phyloP scores from a whole-genome alignment of 1,284 basidiomycete species.

The Ustilago shanxiensis region DNA sequence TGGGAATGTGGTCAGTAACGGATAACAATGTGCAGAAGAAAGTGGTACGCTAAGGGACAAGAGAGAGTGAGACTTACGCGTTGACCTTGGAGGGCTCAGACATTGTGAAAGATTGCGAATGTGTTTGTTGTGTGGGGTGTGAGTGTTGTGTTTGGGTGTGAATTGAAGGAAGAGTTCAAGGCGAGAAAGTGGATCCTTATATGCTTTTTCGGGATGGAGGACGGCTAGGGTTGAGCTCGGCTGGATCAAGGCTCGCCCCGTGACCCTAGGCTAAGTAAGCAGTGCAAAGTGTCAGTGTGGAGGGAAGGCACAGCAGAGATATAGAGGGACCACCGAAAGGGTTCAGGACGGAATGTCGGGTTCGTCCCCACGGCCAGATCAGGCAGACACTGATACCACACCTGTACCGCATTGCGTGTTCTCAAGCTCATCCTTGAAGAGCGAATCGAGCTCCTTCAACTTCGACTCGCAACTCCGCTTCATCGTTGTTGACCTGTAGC shows the following conservation, averaged over 20 bases:
- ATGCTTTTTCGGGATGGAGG: conserved; percentile 23
- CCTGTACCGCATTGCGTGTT: not conserved
- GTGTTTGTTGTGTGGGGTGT: conserved; percentile 15
- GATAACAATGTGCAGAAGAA: too few relatives aligned
- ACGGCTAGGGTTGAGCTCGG: conserved; percentile 1
- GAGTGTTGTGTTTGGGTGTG: conserved; percentile 24
- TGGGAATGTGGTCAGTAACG: too few relatives aligned
- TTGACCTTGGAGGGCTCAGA: conserved; percentile 57
- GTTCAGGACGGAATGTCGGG: conserved; percentile 3
- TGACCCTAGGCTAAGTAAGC: conserved; percentile 11
- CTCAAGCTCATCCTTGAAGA: not conserved
- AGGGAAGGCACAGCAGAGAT: not conserved
- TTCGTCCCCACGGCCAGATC: not conserved
- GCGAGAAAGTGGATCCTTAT: conserved; percentile 15
- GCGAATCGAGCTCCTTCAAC: not conserved
- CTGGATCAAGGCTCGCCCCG: not conserved
- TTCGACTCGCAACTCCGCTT: not conserved
- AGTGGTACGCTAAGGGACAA: too few relatives aligned
- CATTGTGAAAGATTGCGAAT: conserved; percentile 45
- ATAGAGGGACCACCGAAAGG: not conserved
- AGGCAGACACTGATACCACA: not conserved
- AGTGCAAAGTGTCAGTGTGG: not conserved
- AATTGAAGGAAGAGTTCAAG: not conserved
- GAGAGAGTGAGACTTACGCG: conserved; percentile 34
- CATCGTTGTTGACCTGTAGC: not conserved